These are phyloP conservation scores for Parietaria judaica DNA, from an alignment of 306 rosid species.

Conservation along the genomic window DNA sequence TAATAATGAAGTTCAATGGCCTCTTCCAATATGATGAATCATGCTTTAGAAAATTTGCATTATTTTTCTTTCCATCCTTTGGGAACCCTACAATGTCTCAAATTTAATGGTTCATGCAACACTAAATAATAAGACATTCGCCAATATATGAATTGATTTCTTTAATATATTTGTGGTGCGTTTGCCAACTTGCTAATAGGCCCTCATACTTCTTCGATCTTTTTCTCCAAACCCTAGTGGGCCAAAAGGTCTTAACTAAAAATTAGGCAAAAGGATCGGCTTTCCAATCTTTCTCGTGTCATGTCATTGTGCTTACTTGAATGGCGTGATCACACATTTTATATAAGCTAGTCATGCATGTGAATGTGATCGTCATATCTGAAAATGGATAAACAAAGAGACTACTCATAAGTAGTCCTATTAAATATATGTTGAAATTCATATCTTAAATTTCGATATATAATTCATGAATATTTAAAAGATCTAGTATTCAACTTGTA, in stretches of 20 bases:
- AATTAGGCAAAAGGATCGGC: background rate
- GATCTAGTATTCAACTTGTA: no score
- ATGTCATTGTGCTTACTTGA: background rate
- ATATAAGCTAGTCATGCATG: no score
- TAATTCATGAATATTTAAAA: no score
- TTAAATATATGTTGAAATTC: no score
- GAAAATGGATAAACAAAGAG: no score
- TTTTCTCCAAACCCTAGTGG: background rate
- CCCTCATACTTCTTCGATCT: conserved; percentile 1
- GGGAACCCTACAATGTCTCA: conserved; percentile 19
- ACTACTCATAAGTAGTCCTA: no score
- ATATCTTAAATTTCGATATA: no score
- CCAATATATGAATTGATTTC: conserved; percentile 1
- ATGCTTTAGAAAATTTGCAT: background rate
- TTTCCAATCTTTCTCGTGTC: background rate
- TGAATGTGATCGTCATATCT: no score
- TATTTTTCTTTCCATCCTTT: conserved; percentile 14
- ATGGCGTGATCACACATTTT: background rate
- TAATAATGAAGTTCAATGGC: background rate
- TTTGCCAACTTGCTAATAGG: conserved; percentile 8
- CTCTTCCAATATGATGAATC: background rate
- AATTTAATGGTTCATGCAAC: conserved; percentile 3
- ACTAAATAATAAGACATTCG: conserved; percentile 13
- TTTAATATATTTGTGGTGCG: background rate
- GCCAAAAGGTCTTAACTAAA: background rate